Evolutionary conservation across 2,329 filamentous ascomycete genomes (phyloP).

Genomic region (Pseudocercospora ulei): DNA sequence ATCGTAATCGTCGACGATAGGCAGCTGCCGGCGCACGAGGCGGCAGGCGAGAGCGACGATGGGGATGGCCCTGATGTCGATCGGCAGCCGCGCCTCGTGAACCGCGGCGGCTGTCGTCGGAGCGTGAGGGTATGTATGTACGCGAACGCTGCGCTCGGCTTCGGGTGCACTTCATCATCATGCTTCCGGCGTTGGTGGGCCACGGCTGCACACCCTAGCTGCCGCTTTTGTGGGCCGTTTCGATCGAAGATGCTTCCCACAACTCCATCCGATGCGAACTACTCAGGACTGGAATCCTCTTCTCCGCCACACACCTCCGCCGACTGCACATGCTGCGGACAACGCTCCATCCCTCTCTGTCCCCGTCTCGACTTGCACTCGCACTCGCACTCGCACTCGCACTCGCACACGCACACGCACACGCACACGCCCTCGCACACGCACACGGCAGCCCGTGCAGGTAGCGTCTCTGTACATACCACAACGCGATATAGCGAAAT

Average conservation of each 20-base stretch:
- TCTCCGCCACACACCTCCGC: slow-evolving; percentile 2
- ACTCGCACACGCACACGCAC: not conserved
- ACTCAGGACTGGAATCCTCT: slow-evolving; percentile 1
- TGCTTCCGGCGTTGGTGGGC: not conserved
- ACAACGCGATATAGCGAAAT: slow-evolving; percentile 1
- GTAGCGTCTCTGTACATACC: too few species aligned
- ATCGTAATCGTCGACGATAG: not conserved
- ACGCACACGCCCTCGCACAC: not conserved
- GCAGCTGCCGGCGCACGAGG: not conserved
- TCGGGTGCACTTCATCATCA: slow-evolving; percentile 1
- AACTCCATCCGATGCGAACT: not conserved
- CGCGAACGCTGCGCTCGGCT: not conserved
- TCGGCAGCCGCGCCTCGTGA: slow-evolving; percentile 4
- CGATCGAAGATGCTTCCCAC: slow-evolving; percentile 9
- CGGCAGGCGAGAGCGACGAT: not conserved
- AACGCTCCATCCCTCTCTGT: not conserved
- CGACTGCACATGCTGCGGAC: slow-evolving; percentile 3
- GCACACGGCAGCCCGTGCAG: too few species aligned
- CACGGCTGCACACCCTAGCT: not conserved
- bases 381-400: not conserved
- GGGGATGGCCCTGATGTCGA: slow-evolving; percentile 2
- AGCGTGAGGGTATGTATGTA: not conserved
- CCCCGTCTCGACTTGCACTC: slow-evolving; percentile 1
- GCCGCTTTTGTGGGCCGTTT: not conserved
- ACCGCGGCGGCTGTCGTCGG: slow-evolving; percentile 3